phyloP scores from a whole-genome alignment of 1,284 basidiomycete species.

The Ustilago trichophora region DNA sequence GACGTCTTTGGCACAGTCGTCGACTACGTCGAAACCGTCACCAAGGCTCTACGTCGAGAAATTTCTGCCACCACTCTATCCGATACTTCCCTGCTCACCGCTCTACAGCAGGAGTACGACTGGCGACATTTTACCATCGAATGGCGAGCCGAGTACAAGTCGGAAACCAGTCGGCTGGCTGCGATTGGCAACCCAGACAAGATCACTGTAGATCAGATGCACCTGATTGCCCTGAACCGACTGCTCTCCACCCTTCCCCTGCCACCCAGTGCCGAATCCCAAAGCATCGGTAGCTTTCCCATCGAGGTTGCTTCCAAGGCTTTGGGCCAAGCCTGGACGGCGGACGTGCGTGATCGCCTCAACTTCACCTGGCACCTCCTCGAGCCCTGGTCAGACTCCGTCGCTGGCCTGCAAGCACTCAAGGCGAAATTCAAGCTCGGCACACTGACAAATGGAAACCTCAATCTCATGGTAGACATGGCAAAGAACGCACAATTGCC shows the following conservation, averaged over 20 bases:
- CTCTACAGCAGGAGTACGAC: constrained; percentile 22
- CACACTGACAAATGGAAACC: constrained; percentile 34
- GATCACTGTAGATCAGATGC: constrained; percentile 43
- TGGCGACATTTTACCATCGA: constrained; percentile 28
- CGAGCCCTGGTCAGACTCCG: constrained; percentile 32
- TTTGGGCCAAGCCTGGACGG: constrained; percentile 17
- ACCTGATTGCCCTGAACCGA: constrained; percentile 18
- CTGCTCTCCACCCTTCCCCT: constrained; percentile 18
- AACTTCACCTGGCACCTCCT: constrained; percentile 32
- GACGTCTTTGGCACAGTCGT: constrained; percentile 45
- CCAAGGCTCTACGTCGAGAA: constrained; percentile 17
- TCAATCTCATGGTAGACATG: constrained; percentile 38
- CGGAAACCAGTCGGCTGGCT: constrained; percentile 21
- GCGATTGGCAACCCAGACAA: constrained; percentile 24
- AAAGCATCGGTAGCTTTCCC: background rate
- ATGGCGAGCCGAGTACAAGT: constrained; percentile 29
- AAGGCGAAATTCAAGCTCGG: constrained; percentile 13
- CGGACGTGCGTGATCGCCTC: constrained; percentile 12
- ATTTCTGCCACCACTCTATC: constrained; percentile 3
- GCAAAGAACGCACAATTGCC: constrained; percentile 19
- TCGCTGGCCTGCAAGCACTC: constrained; percentile 6
- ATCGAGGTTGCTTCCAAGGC: constrained; percentile 8
- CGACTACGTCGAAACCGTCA: constrained; percentile 31
- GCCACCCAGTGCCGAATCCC: background rate
- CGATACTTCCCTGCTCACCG: background rate